Percentiles rank a stretch among this genome's conserved stretches.
phyloP scores from a whole-genome alignment of 2,329 filamentous ascomycete genomes.

The Aspergillus niger region DNA sequence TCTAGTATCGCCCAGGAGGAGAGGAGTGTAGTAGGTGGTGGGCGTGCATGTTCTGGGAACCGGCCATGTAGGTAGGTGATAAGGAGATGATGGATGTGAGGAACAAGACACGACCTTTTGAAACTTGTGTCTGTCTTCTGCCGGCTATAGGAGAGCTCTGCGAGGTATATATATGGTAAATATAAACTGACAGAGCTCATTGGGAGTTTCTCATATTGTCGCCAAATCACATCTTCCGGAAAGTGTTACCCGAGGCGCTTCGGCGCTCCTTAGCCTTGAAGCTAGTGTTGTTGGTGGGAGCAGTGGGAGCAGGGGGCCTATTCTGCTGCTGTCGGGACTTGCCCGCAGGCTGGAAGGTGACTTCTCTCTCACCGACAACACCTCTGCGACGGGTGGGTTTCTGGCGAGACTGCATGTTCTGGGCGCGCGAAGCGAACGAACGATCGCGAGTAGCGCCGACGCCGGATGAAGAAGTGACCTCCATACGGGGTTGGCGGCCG shows the following conservation, averaged over 20 bases:
- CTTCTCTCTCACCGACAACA: constrained; percentile 55
- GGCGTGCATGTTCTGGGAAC: background rate
- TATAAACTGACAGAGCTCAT: background rate
- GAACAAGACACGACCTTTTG: background rate
- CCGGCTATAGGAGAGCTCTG: background rate
- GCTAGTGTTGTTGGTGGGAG: constrained; percentile 15
- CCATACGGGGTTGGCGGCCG: constrained; percentile 55
- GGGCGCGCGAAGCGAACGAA: constrained; percentile 61
- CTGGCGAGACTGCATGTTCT: constrained; percentile 43
- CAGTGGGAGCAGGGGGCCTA: background rate
- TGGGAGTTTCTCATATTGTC: background rate
- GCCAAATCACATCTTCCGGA: constrained; percentile 46
- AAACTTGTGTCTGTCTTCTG: background rate
- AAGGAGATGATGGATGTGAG: background rate
- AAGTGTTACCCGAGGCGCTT: constrained; percentile 53
- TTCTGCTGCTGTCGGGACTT: constrained; percentile 40
- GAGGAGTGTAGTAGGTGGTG: background rate
- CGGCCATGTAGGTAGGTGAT: background rate
- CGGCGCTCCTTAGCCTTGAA: constrained; percentile 46
- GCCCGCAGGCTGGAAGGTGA: constrained; percentile 60
- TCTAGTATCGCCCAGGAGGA: background rate
- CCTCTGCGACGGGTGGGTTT: constrained; percentile 35
- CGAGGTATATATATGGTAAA: background rate
- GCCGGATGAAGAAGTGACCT: constrained; percentile 56
- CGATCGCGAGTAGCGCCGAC: constrained; percentile 51